Conservation (phyloP, 2,329 filamentous ascomycete genomes). For the Bipolaris zeicola region DNA sequence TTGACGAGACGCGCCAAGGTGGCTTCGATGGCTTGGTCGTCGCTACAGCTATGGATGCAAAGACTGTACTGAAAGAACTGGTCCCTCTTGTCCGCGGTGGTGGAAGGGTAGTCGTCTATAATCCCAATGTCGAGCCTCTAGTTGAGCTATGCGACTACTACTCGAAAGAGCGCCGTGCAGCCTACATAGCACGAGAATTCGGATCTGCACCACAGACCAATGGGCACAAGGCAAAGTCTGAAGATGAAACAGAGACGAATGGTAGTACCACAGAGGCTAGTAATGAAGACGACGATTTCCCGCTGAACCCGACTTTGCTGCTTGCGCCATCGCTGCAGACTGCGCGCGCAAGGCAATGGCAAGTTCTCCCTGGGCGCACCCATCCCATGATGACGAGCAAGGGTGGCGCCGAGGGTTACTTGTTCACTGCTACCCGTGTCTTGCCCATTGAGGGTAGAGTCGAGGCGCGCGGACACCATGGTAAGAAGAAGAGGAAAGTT, state of each 20-base stretch:
- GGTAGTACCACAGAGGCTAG: conserved; percentile 22
- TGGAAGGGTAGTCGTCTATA: conserved; percentile 85
- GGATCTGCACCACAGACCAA: conserved; percentile 19
- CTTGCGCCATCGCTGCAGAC: conserved; percentile 82
- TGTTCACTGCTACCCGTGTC: conserved; percentile 83
- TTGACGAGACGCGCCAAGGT: conserved; percentile 75
- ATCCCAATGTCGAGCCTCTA: conserved; percentile 78
- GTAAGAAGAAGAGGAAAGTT: conserved; percentile 67
- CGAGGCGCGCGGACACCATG: conserved; percentile 77
- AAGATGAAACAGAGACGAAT: conserved; percentile 23
- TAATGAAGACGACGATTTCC: conserved; percentile 68
- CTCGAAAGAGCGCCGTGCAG: conserved; percentile 76
- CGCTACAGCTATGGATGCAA: conserved; percentile 80
- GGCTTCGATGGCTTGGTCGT: conserved; percentile 84
- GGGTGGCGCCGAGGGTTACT: conserved; percentile 86
- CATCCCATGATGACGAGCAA: conserved; percentile 91
- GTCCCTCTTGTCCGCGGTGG: conserved; percentile 84
- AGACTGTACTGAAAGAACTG: conserved; percentile 73
- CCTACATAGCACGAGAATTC: conserved; percentile 57
- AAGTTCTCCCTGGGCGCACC: conserved; percentile 88
- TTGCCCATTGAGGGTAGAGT: conserved; percentile 79
- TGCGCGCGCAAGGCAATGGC: conserved; percentile 78
- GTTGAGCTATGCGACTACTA: conserved; percentile 81
- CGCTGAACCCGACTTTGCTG: conserved; percentile 82
- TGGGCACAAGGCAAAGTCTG: conserved; percentile 20